phyloP scores from a whole-genome alignment of 2,329 filamentous ascomycete species.

The Pseudogymnoascus sp. region DNA sequence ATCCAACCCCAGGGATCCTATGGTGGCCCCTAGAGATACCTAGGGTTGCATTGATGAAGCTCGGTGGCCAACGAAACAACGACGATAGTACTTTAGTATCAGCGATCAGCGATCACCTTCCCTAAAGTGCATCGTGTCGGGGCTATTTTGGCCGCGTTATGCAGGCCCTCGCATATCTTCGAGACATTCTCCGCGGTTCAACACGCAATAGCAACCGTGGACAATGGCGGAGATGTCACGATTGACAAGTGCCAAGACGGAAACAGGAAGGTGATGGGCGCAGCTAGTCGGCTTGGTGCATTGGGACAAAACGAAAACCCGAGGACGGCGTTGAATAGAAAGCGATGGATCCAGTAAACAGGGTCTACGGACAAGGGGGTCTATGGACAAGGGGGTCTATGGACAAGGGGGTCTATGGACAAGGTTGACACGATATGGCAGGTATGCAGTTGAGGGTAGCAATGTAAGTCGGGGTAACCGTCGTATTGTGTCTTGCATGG shows the following conservation, averaged over 20 bases:
- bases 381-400: background rate
- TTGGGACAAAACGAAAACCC: background rate
- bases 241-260: background rate
- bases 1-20: background rate
- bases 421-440: background rate
- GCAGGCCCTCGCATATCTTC: background rate
- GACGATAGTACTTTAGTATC: background rate
- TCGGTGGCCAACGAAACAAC: background rate
- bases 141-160: background rate
- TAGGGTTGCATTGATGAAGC: background rate
- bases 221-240: background rate
- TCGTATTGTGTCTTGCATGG: background rate
- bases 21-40: background rate
- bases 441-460: background rate
- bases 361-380: background rate
- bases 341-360: background rate
- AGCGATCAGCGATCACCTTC: constrained; percentile 2
- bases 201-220: background rate
- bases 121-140: background rate
- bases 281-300: background rate
- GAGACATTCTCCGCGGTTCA: background rate
- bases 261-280: constrained; percentile 6
- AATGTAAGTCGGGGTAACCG: background rate
- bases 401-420: background rate
- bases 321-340: background rate